phyloP scores from a whole-genome alignment of 257 asterid genomes.

The Misopates orontium region DNA sequence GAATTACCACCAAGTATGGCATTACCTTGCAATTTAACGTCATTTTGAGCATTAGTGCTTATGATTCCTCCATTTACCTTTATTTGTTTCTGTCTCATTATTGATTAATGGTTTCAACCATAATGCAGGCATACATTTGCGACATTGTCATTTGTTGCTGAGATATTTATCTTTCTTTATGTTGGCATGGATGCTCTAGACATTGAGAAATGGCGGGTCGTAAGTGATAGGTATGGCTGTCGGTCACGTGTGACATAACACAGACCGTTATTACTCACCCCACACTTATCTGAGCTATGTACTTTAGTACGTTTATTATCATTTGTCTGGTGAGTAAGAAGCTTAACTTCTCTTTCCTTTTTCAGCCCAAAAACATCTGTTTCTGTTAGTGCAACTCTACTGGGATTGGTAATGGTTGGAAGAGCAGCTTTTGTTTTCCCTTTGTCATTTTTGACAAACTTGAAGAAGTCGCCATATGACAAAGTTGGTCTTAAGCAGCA shows the following conservation, averaged over 20 bases:
- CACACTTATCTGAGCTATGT: conserved; percentile 8
- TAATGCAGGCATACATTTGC: conserved; percentile 67
- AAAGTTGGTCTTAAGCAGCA: conserved; percentile 72
- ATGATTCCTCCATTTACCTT: conserved; percentile 6
- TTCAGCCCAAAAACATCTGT: conserved; percentile 70
- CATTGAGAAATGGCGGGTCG: conserved; percentile 62
- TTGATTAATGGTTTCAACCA: conserved; percentile 21
- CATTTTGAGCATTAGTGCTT: neutral
- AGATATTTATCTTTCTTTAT: conserved; percentile 60
- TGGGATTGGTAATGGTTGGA: conserved; percentile 81
- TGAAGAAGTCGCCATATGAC: conserved; percentile 57
- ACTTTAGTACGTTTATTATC: conserved; percentile 8
- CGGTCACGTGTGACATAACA: neutral
- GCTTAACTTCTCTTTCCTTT: conserved; percentile 13
- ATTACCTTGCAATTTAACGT: conserved; percentile 1
- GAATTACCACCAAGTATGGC: conserved; percentile 64
- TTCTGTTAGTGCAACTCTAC: conserved; percentile 70
- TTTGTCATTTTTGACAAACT: conserved; percentile 73
- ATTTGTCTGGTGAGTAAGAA: conserved; percentile 2
- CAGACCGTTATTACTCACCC: neutral
- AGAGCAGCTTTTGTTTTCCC: conserved; percentile 96
- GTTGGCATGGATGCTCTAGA: conserved; percentile 80
- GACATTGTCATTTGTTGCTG: conserved; percentile 65
- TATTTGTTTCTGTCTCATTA: no score
- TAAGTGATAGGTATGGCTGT: conserved; percentile 46